A percentile compares a stretch with the other conserved stretches of the same genome.
Conservation (phyloP, 2,329 filamentous ascomycete genomes). For the Pyrenophora teres region DNA sequence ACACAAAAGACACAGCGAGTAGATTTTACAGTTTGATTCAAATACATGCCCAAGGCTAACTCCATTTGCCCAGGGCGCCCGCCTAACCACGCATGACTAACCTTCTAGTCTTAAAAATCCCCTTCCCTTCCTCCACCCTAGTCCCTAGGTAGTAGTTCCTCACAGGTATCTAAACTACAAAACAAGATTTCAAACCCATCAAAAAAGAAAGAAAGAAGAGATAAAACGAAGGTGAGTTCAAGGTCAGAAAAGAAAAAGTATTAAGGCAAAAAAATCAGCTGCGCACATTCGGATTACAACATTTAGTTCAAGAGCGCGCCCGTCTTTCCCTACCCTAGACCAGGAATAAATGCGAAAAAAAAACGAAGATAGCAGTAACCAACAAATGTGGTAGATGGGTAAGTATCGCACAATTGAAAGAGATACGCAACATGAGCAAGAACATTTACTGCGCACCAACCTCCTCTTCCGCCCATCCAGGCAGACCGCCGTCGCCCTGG, state of each 20-base stretch:
- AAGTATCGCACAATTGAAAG: constrained; percentile 43
- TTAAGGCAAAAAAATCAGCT: constrained; percentile 23
- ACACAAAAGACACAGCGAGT: too few relatives aligned
- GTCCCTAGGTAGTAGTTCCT: constrained; percentile 17
- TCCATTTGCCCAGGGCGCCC: not conserved
- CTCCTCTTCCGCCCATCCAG: constrained; percentile 68
- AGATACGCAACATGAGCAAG: constrained; percentile 17
- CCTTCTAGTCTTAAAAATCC: constrained; percentile 9
- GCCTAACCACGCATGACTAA: constrained; percentile 3
- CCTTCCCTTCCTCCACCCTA: constrained; percentile 7
- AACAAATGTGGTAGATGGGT: constrained; percentile 17
- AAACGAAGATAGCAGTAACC: constrained; percentile 24
- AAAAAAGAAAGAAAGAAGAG: constrained; percentile 2
- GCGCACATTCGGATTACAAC: constrained; percentile 29
- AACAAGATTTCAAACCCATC: not conserved
- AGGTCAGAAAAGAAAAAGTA: too few relatives aligned
- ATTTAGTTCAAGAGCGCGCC: constrained; percentile 16
- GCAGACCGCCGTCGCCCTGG: constrained; percentile 61
- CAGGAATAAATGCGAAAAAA: constrained; percentile 10
- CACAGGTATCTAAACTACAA: constrained; percentile 34
- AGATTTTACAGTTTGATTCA: constrained; percentile 7
- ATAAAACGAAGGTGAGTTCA: constrained; percentile 22
- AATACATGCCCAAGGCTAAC: constrained; percentile 4
- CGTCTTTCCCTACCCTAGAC: constrained; percentile 12
- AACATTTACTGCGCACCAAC: constrained; percentile 57